Percentiles rank a stretch among this genome's conserved stretches.
phyloP scores from a whole-genome alignment of 208 protist genomes.

The Novymonas esmeraldas region DNA sequence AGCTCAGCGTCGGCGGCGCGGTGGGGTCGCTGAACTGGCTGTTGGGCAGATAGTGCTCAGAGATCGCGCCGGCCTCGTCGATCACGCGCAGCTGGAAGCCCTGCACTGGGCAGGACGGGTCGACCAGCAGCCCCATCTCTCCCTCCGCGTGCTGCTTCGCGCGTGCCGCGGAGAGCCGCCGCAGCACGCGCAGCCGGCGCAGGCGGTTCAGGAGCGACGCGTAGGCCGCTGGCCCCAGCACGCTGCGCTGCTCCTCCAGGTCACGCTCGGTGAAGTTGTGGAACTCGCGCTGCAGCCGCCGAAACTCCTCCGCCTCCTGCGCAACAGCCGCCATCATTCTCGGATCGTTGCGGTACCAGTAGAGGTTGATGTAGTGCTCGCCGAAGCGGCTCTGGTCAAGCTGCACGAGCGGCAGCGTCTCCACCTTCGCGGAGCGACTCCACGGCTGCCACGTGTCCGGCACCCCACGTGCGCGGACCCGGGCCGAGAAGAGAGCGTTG shows the following conservation, averaged over 20 bases:
- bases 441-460: slow-evolving; percentile 84
- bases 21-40: slow-evolving; percentile 3
- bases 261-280: slow-evolving; percentile 61
- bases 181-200: slow-evolving; percentile 43
- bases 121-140: slow-evolving; percentile 51
- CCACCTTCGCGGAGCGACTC: slow-evolving; percentile 48
- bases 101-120: slow-evolving; percentile 56
- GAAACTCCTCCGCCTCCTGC: slow-evolving; percentile 41
- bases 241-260: slow-evolving; percentile 52
- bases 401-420: slow-evolving; percentile 68
- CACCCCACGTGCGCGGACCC: slow-evolving; percentile 52
- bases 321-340: slow-evolving; percentile 25
- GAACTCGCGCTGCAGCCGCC: slow-evolving; percentile 67
- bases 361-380: slow-evolving; percentile 93
- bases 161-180: slow-evolving; percentile 44
- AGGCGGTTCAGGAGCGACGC: slow-evolving; percentile 36
- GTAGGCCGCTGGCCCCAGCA: slow-evolving; percentile 52
- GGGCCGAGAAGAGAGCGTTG: slow-evolving; percentile 41
- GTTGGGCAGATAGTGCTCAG: slow-evolving; percentile 30
- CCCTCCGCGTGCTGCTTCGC: slow-evolving; percentile 49
- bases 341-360: slow-evolving; percentile 74
- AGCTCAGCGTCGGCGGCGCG: slow-evolving; percentile 37
- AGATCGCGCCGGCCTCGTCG: slow-evolving; percentile 50
- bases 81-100: slow-evolving; percentile 83
- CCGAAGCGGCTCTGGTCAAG: slow-evolving; percentile 86